Conservation (phyloP, 257 asterid species). For the Pogostemon cablin region DNA sequence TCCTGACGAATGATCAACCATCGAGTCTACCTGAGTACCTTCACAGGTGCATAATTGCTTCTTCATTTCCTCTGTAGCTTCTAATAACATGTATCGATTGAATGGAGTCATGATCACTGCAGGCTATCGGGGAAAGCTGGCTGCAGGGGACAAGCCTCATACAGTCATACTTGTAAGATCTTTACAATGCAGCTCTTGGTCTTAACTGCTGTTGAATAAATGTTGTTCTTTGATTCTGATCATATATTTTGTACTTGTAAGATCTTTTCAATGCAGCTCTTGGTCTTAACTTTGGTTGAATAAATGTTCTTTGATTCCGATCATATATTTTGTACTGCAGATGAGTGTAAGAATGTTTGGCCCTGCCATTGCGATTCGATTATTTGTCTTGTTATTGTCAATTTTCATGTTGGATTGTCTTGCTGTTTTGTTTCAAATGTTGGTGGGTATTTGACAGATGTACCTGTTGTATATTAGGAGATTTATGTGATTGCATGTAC, state of each 20-base stretch:
- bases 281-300: background rate
- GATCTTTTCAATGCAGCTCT: background rate
- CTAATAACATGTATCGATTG: too few relatives aligned
- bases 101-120: constrained; percentile 8
- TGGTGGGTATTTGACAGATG: background rate
- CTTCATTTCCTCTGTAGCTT: background rate
- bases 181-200: background rate
- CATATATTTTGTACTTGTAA: background rate
- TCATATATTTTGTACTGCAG: constrained; percentile 9
- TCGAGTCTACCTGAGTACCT: background rate
- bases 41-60: background rate
- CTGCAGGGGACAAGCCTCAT: background rate
- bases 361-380: constrained; percentile 2
- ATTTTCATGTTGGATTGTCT: background rate
- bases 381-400: background rate
- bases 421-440: background rate
- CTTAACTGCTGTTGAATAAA: background rate
- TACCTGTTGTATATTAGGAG: too few relatives aligned
- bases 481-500: background rate
- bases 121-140: background rate
- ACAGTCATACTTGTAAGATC: background rate
- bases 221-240: constrained; percentile 11
- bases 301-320: constrained; percentile 12
- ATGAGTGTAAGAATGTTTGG: background rate
- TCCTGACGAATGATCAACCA: constrained; percentile 10